These are phyloP conservation scores for Erodium texanum DNA, from an alignment of 441 rosid genomes.

Conservation along the genomic window DNA sequence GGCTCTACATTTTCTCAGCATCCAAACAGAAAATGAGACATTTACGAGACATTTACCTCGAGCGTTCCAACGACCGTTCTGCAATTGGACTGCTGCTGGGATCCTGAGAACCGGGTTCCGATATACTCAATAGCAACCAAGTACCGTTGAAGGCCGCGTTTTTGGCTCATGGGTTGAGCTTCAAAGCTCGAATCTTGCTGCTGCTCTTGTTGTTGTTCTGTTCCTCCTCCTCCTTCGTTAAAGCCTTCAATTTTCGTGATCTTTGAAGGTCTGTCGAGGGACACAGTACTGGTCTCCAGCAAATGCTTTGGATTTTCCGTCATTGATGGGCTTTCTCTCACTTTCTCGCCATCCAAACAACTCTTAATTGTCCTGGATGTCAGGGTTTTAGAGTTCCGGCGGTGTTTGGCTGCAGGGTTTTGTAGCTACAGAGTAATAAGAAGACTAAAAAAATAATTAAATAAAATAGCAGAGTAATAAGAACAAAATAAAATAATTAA, in stretches of 20 bases:
- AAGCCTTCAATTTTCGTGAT: conserved; percentile 32
- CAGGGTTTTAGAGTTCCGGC: not conserved
- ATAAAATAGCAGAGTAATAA: no score
- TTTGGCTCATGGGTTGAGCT: conserved; percentile 34
- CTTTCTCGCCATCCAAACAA: conserved; percentile 26
- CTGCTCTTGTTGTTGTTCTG: conserved; percentile 17
- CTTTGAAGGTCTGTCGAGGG: conserved; percentile 36
- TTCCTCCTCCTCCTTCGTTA: conserved; percentile 25
- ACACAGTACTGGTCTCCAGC: conserved; percentile 18
- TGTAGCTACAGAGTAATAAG: not conserved
- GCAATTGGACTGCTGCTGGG: conserved; percentile 60
- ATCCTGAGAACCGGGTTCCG: conserved; percentile 81
- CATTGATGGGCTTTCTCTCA: conserved; percentile 24
- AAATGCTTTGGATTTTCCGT: conserved; percentile 34
- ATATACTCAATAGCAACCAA: conserved; percentile 77
- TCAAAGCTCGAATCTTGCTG: conserved; percentile 15
- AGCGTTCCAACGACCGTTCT: conserved; percentile 82
- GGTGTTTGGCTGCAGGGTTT: conserved; percentile 7
- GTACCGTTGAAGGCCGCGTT: conserved; percentile 64
- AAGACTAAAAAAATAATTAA: no score
- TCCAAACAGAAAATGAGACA: not conserved
- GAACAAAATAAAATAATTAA: no score
- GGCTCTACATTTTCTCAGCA: not conserved
- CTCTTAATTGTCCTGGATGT: conserved; percentile 5
- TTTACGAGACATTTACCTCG: no score